These are phyloP conservation scores for Syzygium jambos DNA, from an alignment of 345 rosid genomes.

Conservation along the genomic window DNA sequence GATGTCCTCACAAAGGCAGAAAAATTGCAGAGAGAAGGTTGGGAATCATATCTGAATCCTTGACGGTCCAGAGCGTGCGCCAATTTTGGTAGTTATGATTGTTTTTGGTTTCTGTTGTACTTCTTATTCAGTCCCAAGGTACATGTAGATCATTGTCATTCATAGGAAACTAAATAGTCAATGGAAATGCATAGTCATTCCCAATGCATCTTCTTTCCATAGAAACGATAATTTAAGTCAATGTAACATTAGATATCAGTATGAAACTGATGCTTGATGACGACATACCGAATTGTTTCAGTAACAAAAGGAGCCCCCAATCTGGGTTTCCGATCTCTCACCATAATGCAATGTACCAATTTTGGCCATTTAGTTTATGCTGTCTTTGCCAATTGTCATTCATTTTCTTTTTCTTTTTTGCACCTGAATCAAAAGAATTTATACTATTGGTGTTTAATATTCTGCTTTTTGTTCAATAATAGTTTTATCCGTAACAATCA, in stretches of 20 bases:
- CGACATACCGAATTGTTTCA: background rate
- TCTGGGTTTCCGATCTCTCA: background rate
- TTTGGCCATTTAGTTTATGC: background rate
- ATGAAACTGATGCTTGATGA: background rate
- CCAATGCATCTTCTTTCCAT: background rate
- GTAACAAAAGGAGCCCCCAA: background rate
- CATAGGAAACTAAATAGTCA: background rate
- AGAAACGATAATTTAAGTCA: background rate
- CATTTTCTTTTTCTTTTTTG: background rate
- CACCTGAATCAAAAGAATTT: background rate
- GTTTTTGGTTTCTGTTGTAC: background rate
- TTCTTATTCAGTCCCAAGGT: background rate
- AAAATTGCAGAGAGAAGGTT: constrained; percentile 56
- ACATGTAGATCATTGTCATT: background rate
- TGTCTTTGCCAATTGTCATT: background rate
- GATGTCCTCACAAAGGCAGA: constrained; percentile 66
- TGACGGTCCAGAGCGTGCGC: background rate
- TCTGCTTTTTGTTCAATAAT: background rate
- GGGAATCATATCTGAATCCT: constrained; percentile 62
- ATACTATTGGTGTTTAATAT: background rate
- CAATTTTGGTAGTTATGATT: background rate
- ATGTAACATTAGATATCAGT: background rate
- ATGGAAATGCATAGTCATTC: background rate
- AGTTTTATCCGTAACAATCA: background rate
- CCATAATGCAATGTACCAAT: background rate